Base-by-base conservation (phyloP, 768 basidiomycete genomes). In the Kwoniella dendrophila region DNA sequence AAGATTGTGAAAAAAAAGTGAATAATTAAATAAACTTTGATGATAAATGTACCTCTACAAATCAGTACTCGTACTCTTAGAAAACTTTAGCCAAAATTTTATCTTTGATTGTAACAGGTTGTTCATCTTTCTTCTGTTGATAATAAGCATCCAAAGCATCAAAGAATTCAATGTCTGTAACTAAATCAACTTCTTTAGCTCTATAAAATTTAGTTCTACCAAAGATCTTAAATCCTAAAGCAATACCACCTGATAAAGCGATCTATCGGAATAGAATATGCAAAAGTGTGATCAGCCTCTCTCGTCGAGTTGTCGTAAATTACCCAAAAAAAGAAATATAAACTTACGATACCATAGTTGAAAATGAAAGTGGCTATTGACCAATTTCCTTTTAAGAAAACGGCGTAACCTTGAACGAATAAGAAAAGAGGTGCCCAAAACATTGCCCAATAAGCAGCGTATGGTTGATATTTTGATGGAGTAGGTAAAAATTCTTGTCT, bases 81-180 rank as follows among this genome's bases (percentile, higher is more conserved):
- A 66, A 66, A 4, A 66, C 27, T 52, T 62, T 66, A 4, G 60
- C 66, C 51, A 67, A 36, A 30, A 67, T 59, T 62, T 56, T 67
- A 32, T 67, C 66, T 32, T 67, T 67, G 27, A 67, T 16, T 14
- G 40, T 22, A 18, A 58, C 52, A 11, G 36, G 36, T 7, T 38
- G 49, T 8, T 67, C 66, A 32, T 63, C 66, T 62, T 56, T 67
- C 38, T 40, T 30, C 14, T 56, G 50, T 38, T 63, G 62, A 38
- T 67, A 67, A 40, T 67, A 51, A 27, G 54, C 41, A 29, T 34
- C 60, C 2, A 67, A 27, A 22, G 50, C 51, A 10, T 67, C 66
- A 43, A 67, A 67, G 56, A 67, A 67, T 33, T 62, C 62, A 12
- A 67, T 47, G 34, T 67, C 66, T 12, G 51, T 47, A 14, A 20